These are phyloP conservation scores for Quercus bicolor DNA, from an alignment of 306 rosid genomes.

Conservation along the genomic window DNA sequence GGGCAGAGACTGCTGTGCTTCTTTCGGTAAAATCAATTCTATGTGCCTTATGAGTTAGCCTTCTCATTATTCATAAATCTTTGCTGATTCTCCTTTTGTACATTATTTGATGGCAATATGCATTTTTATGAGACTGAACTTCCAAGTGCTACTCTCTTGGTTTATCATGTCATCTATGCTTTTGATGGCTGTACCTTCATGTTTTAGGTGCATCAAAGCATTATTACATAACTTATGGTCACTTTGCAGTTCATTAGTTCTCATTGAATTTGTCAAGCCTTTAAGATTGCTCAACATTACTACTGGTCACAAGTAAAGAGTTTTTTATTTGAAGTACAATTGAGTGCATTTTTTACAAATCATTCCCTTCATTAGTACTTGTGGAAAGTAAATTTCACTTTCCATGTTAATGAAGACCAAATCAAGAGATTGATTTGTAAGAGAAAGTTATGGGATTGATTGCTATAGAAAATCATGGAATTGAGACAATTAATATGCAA, in stretches of 20 bases:
- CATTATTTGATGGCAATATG: not conserved
- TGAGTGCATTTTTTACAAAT: too few relatives aligned
- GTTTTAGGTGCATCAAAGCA: not conserved
- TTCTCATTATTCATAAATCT: not conserved
- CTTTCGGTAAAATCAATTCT: slow-evolving; percentile 53
- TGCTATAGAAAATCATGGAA: too few relatives aligned
- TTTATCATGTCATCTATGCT: not conserved
- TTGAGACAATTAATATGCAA: too few relatives aligned
- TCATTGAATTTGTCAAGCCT: not conserved
- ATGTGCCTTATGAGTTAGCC: not conserved
- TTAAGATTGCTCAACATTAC: not conserved
- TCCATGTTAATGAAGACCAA: too few relatives aligned
- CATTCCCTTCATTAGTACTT: too few relatives aligned
- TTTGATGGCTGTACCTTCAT: not conserved
- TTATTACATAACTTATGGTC: not conserved
- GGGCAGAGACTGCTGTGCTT: slow-evolving; percentile 64
- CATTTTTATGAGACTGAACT: not conserved
- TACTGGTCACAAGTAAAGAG: not conserved
- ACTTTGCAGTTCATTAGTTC: not conserved
- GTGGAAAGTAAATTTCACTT: too few relatives aligned
- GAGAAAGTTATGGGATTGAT: too few relatives aligned
- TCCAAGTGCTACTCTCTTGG: not conserved
- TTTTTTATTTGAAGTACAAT: not conserved
- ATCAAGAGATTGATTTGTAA: too few relatives aligned
- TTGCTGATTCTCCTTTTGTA: not conserved